Evolutionary conservation across 2,329 filamentous ascomycete species (phyloP).

Genomic region (Nothopassalora personata): DNA sequence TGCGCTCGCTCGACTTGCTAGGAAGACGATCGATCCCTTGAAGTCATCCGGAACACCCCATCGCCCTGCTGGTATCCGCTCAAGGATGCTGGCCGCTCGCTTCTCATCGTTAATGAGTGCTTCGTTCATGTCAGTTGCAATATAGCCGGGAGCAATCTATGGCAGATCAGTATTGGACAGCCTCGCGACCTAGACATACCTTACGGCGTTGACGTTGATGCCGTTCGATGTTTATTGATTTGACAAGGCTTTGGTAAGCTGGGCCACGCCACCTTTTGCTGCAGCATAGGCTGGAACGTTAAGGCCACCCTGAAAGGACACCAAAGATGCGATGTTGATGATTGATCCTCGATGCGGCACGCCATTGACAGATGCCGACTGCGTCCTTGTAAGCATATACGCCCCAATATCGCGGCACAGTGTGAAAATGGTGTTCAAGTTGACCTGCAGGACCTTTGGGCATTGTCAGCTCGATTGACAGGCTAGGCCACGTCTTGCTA

Average conservation of each 20-base stretch:
- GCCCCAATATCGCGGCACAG: conserved; percentile 72
- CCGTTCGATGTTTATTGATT: conserved; percentile 79
- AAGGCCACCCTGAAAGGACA: conserved; percentile 79
- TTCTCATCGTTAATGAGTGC: conserved; percentile 68
- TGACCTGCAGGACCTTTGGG: conserved; percentile 62
- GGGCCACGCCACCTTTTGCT: conserved; percentile 75
- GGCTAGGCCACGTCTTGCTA: neutral
- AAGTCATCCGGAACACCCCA: conserved; percentile 85
- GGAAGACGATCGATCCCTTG: conserved; percentile 71
- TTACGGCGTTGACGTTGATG: conserved; percentile 68
- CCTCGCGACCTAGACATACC: neutral
- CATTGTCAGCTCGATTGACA: neutral
- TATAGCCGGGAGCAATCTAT: conserved; percentile 75
- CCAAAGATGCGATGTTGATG: conserved; percentile 76
- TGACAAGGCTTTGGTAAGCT: conserved; percentile 74
- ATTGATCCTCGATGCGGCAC: conserved; percentile 59
- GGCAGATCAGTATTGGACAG: neutral
- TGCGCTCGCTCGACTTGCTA: conserved; percentile 66
- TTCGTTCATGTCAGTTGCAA: conserved; percentile 86
- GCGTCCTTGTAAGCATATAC: conserved; percentile 61
- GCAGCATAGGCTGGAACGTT: conserved; percentile 84
- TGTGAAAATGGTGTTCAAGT: conserved; percentile 74
- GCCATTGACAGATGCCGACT: conserved; percentile 33
- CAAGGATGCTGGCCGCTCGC: conserved; percentile 62
- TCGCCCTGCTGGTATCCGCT: conserved; percentile 73